Evolutionary conservation across 192 early-diverging fungal genomes (phyloP).

Genomic region (Phycomyces nitens): DNA sequence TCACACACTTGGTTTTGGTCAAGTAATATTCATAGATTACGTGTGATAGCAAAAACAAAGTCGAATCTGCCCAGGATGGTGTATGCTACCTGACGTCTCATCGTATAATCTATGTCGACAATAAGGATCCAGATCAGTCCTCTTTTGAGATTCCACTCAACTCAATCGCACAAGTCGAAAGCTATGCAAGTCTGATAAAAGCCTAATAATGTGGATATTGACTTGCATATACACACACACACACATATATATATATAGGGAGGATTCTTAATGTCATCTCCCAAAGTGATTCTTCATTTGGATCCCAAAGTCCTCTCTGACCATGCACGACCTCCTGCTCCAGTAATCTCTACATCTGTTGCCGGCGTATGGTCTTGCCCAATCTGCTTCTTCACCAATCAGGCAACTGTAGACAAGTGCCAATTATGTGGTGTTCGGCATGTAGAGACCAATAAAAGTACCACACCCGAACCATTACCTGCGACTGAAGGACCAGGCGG

Average conservation of each 20-base stretch:
- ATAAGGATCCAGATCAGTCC: conserved; percentile 45
- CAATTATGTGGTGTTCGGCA: conserved; percentile 54
- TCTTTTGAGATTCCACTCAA: conserved; percentile 56
- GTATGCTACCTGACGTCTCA: conserved; percentile 70
- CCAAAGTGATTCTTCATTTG: conserved; percentile 60
- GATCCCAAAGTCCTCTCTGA: conserved; percentile 6
- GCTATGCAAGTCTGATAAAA: conserved; percentile 53
- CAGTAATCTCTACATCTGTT: conserved; percentile 19
- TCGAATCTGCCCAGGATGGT: conserved; percentile 67
- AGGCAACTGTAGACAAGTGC: conserved; percentile 40
- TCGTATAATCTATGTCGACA: conserved; percentile 80
- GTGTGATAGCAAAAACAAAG: conserved; percentile 56
- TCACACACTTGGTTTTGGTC: neutral
- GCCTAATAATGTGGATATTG: too few relatives aligned
- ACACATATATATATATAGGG: conserved; percentile 25
- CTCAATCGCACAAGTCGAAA: conserved; percentile 40
- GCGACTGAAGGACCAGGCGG: conserved; percentile 4
- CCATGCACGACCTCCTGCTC: neutral
- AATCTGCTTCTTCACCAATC: conserved; percentile 51
- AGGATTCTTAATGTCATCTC: conserved; percentile 56
- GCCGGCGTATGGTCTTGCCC: conserved; percentile 47
- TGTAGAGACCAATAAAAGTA: neutral
- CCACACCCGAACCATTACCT: neutral
- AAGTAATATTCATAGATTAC: too few relatives aligned
- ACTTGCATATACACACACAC: neutral